Evolutionary conservation across 164 flowering plant genomes (phyloP), one percentile per base, ranked within the genome.

Genomic region (Cinnamomum chago): DNA sequence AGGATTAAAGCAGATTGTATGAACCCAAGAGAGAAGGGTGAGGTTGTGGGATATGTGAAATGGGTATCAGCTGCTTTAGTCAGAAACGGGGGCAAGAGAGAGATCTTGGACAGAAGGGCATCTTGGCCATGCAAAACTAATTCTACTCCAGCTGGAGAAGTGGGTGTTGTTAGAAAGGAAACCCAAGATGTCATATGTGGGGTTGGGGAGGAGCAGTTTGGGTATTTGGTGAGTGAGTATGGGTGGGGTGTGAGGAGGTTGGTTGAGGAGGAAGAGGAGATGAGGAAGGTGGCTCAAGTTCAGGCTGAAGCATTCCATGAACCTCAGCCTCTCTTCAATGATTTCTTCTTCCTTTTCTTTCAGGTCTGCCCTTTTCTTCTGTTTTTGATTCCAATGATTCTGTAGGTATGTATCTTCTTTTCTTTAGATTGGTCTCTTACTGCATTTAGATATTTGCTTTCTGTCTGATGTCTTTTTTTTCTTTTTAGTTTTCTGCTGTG

Each of bases 161-260:
- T 71, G 89, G 85, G 72, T 65, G 77, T 80, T 93, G 91, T 24
- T 92, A 97, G 98, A 76, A 79, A n/a, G 65, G 71, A 72, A 28
- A 70, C 51, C 17, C 70, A 58, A 33, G 27, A 25, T 67, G 78
- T 68, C 58, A 58, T 55, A 62, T 12, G 23, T 62, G 76, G 62
- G 10, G 60, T 72, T 28, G 40, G 52, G 65, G 70, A 72, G 50
- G 74, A 66, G 73, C 52, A 77, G 66, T 70, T 76, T 62, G 85
- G 80, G 68, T 75, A 50, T 81, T 73, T 92, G 80, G 83, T 87
- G 72, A 81, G 77, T 66, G 90, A 87, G 70, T 69, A 78, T 77
- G 95, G 92, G 47, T 94, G 98, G 98, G 77, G 79, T 22, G 95
- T 90, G 74, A 90, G 97, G 83, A 87, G 92, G 94, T 78, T 91